These are phyloP conservation scores for Diutina sp. DNA, from an alignment of 1,139 yeast species.

Conservation along the genomic window DNA sequence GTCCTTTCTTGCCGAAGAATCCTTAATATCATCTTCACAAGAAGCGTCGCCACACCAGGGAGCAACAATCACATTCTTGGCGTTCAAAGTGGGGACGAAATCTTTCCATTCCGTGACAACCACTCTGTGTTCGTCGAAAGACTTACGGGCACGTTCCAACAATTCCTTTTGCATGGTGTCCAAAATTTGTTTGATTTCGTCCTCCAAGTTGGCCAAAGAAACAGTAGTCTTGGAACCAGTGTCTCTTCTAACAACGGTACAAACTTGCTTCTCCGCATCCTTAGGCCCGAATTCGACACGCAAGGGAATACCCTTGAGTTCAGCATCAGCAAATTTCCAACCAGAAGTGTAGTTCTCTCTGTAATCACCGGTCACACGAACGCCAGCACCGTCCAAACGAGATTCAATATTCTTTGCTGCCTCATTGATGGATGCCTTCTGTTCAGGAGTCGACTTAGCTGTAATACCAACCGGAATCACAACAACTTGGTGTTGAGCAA, in stretches of 20 bases:
- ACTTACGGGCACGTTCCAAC: conserved; percentile 66
- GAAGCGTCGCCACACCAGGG: conserved; percentile 97
- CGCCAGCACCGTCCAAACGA: conserved; percentile 39
- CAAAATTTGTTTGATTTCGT: conserved; percentile 54
- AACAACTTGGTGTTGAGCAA: conserved; percentile 83
- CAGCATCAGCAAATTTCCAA: conserved; percentile 98
- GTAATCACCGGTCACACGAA: conserved; percentile 77
- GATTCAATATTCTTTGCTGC: conserved; percentile 61
- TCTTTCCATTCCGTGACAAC: conserved; percentile 78
- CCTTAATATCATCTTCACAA: conserved; percentile 97
- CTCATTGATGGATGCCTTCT: conserved; percentile 51
- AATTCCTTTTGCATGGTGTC: conserved; percentile 71
- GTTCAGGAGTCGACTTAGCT: conserved; percentile 68
- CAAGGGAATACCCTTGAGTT: conserved; percentile 89
- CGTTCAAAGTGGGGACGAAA: conserved; percentile 85
- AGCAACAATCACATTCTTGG: conserved; percentile 77
- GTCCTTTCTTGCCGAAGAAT: conserved; percentile 72
- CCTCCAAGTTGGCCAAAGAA: conserved; percentile 26
- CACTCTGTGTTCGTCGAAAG: conserved; percentile 74
- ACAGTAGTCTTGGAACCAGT: conserved; percentile 64
- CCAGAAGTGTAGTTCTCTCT: conserved; percentile 96
- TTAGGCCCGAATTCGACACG: conserved; percentile 95
- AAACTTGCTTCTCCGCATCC: conserved; percentile 72
- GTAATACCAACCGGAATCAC: conserved; percentile 94
- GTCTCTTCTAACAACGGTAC: conserved; percentile 88